phyloP scores from a whole-genome alignment of 257 asterid species.

The Mitragyna speciosa region DNA sequence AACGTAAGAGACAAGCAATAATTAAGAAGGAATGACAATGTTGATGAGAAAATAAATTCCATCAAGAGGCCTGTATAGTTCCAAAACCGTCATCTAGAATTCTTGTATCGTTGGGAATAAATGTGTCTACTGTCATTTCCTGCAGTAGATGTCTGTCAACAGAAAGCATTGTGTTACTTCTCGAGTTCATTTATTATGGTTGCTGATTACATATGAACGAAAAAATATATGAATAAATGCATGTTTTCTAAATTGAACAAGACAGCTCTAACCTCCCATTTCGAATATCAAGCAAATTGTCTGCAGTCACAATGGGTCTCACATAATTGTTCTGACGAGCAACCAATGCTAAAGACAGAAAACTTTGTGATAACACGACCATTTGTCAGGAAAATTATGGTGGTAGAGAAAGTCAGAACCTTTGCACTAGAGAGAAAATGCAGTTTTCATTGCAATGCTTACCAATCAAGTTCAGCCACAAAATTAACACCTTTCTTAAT shows the following conservation, averaged over 20 bases:
- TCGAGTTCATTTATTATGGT: constrained; percentile 4
- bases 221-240: not conserved
- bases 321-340: constrained; percentile 94
- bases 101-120: constrained; percentile 89
- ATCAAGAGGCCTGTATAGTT: constrained; percentile 17
- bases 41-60: constrained; percentile 7
- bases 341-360: constrained; percentile 78
- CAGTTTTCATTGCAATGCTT: constrained; percentile 27
- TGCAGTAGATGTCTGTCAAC: constrained; percentile 83
- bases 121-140: constrained; percentile 94
- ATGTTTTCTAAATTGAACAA: constrained; percentile 1
- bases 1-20: constrained; percentile 16
- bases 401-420: constrained; percentile 15
- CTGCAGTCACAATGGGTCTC: constrained; percentile 87
- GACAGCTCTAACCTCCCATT: constrained; percentile 80
- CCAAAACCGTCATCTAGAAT: constrained; percentile 71
- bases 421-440: constrained; percentile 16
- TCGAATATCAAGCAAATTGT: constrained; percentile 70
- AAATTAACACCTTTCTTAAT: constrained; percentile 65
- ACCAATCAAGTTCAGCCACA: constrained; percentile 99
- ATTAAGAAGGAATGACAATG: not conserved
- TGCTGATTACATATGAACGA: not conserved
- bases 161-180: constrained; percentile 18
- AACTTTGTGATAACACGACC: constrained; percentile 40
- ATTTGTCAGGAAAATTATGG: constrained; percentile 25